These are phyloP conservation scores for Leccinum pellstonianum DNA, from an alignment of 768 basidiomycete species.

Conservation along the genomic window DNA sequence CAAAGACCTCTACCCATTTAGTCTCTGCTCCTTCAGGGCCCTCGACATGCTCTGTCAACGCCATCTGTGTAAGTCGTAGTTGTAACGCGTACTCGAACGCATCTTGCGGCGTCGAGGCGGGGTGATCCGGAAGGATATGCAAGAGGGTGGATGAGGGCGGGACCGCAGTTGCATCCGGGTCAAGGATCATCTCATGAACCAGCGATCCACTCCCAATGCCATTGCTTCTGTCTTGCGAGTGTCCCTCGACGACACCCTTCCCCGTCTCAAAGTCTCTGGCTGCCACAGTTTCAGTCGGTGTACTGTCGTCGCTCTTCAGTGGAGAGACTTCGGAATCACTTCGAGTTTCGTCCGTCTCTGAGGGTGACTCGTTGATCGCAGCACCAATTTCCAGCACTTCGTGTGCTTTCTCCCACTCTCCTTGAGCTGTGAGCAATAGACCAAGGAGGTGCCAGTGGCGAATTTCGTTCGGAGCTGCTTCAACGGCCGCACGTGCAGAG, in stretches of 20 bases:
- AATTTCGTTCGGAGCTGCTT: conserved; percentile 58
- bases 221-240: not conserved
- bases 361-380: conserved; percentile 46
- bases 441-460: conserved; percentile 92
- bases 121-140: conserved; percentile 45
- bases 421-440: conserved; percentile 71
- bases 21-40: conserved; percentile 81
- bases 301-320: conserved; percentile 11
- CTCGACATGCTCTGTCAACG: conserved; percentile 76
- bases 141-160: conserved; percentile 46
- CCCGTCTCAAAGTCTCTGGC: conserved; percentile 16
- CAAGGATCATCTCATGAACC: conserved; percentile 30
- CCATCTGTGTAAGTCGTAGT: conserved; percentile 81
- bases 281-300: not conserved
- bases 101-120: conserved; percentile 51
- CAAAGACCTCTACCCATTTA: conserved; percentile 82
- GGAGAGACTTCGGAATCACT: conserved; percentile 24
- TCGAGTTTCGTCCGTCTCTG: conserved; percentile 34
- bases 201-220: not conserved
- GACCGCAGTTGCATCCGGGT: conserved; percentile 28
- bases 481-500: conserved; percentile 69
- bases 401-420: conserved; percentile 76
- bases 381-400: conserved; percentile 80
- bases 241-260: conserved; percentile 1
- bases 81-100: conserved; percentile 79